Base-by-base conservation (phyloP, 2,329 filamentous ascomycete species). In the Trichoderma koningiopsis region DNA sequence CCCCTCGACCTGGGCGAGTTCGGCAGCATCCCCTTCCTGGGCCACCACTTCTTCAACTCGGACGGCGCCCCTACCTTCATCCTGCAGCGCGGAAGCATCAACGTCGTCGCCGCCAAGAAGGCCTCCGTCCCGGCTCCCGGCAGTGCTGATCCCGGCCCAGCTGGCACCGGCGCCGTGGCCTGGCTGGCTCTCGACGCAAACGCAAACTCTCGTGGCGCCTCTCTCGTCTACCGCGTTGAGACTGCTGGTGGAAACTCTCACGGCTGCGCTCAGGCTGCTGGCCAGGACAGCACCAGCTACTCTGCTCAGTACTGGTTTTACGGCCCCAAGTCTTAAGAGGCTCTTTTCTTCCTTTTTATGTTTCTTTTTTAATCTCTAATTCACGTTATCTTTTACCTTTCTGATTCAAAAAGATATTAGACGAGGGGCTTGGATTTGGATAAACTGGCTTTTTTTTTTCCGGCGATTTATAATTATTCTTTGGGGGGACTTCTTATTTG, bases 1-100 rank as follows among this genome's bases (percentile, higher is more conserved):
- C 75, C 80, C 27, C 77, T 81, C 3, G 73, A 79, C 64, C 77
- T 88, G 65, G 71, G 74, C 11, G 74, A 84, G 40, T 69, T 77
- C 6, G 76, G 76, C 64, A 71, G 75, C 2, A 70, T 86, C 6
- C 78, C 80, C 60, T 83, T 85, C 73, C 76, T 89, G 16, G 91
- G 91, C 35, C 84, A 88, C 74, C 91, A 93, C 83, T 91, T 83
- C 84, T 93, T 93, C 83, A 85, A 85, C 78, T 71, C 71, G 58
- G 72, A 75, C 56, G 79, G 84, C 71, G 78, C 81, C 0, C 91
- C 91, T 1, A 87, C 83, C 14, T 93, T 92, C 76, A 82, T 87
- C 70, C 81, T 92, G 47, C 76, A 79, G 62, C 76, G 74, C 7
- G 75, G 78, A 49, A 74, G 76, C 43, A 75, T 78, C 35, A 77